Evolutionary conservation across 2,329 filamentous ascomycete genomes (phyloP).

Genomic region (Ascochyta koolunga): DNA sequence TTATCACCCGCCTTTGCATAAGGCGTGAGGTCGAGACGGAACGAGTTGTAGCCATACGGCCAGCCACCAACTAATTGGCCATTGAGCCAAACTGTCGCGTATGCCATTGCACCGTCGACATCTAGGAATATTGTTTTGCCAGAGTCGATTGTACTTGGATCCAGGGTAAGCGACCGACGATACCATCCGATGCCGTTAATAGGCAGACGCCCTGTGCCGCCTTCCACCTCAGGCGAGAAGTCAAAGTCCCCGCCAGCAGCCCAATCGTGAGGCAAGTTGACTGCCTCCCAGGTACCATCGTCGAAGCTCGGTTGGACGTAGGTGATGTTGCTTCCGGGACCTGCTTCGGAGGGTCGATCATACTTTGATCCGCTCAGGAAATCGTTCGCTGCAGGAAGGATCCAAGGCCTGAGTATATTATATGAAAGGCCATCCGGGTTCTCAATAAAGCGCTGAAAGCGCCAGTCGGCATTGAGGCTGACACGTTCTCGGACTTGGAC

Average conservation of each 20-base stretch:
- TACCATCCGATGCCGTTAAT: constrained; percentile 63
- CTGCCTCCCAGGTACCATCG: constrained; percentile 51
- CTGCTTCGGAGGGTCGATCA: constrained; percentile 38
- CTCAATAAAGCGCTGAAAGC: constrained; percentile 45
- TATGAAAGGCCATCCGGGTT: constrained; percentile 50
- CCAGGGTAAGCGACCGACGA: constrained; percentile 49
- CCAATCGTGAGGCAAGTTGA: constrained; percentile 58
- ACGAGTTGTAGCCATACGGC: constrained; percentile 60
- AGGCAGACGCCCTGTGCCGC: constrained; percentile 55
- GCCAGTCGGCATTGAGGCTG: constrained; percentile 49
- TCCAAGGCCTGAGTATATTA: constrained; percentile 50
- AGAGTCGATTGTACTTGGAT: constrained; percentile 30
- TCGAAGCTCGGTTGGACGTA: constrained; percentile 48
- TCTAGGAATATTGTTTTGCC: constrained; percentile 55
- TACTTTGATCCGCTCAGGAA: constrained; percentile 48
- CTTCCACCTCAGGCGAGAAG: constrained; percentile 39
- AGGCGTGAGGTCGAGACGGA: constrained; percentile 58
- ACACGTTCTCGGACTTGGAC: constrained; percentile 32
- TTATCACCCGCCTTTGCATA: constrained; percentile 50
- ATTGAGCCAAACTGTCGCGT: constrained; percentile 60
- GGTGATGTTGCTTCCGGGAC: constrained; percentile 37
- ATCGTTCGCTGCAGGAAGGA: constrained; percentile 51
- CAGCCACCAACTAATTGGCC: constrained; percentile 58
- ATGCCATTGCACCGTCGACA: constrained; percentile 60
- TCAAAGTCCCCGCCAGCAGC: constrained; percentile 56